A percentile compares a stretch with the other conserved stretches of the same genome.
Conservation (phyloP, 257 asterid genomes). For the Plantago major region DNA sequence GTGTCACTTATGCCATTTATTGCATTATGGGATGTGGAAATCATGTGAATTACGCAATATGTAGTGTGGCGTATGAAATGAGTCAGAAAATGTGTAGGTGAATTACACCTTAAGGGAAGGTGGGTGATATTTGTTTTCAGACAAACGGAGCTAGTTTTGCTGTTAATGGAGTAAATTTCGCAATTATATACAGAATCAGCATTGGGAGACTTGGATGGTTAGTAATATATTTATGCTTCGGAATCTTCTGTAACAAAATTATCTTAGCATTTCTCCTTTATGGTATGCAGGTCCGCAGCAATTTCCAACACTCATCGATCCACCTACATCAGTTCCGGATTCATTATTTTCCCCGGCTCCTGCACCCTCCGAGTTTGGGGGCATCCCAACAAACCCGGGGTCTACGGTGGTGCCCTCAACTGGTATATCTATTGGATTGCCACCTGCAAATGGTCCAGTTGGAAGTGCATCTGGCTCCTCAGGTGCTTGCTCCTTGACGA, state of each 20-base stretch:
- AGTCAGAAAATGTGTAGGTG: too few relatives aligned
- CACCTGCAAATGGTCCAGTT: slow-evolving; percentile 73
- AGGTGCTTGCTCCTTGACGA: slow-evolving; percentile 37
- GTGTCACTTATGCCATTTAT: not conserved
- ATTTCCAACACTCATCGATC: slow-evolving; percentile 66
- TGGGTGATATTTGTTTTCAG: too few relatives aligned
- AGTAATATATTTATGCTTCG: too few relatives aligned
- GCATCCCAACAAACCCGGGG: slow-evolving; percentile 49
- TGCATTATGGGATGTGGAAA: too few relatives aligned
- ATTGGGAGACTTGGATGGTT: too few relatives aligned
- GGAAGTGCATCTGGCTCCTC: slow-evolving; percentile 53
- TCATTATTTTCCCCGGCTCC: slow-evolving; percentile 74
- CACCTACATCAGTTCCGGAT: slow-evolving; percentile 60
- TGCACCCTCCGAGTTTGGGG: slow-evolving; percentile 66
- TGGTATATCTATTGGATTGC: slow-evolving; percentile 43
- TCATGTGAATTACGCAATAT: too few relatives aligned
- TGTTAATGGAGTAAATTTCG: too few relatives aligned
- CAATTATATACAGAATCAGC: too few relatives aligned
- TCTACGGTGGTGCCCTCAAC: slow-evolving; percentile 52
- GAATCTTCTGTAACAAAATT: not conserved
- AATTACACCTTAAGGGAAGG: too few relatives aligned
- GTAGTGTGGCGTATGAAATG: too few relatives aligned
- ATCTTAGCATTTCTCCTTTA: not conserved
- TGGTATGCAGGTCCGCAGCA: slow-evolving; percentile 65
- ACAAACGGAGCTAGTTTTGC: too few relatives aligned